phyloP scores from a whole-genome alignment of 2,329 filamentous ascomycete genomes.

The Trichoderma lentiforme region DNA sequence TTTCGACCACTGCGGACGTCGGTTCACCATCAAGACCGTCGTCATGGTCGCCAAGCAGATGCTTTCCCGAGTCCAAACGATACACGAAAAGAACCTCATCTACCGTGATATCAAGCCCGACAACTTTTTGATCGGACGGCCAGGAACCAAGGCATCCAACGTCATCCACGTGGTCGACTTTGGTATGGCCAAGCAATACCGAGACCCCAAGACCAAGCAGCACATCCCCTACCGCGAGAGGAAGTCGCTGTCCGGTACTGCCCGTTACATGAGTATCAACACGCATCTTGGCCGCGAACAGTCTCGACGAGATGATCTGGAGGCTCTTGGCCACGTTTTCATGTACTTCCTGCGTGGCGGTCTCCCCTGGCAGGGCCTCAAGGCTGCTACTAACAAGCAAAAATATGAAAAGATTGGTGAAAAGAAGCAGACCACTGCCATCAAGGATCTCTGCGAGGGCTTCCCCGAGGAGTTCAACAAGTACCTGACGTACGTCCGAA shows the following conservation, averaged over 20 bases:
- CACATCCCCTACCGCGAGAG: conserved; percentile 97
- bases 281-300: conserved; percentile 96
- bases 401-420: conserved; percentile 99
- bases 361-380: conserved; percentile 69
- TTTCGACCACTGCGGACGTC: conserved; percentile 93
- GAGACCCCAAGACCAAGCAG: conserved; percentile 97
- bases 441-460: conserved; percentile 94
- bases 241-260: conserved; percentile 94
- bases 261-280: conserved; percentile 99
- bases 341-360: conserved; percentile 72
- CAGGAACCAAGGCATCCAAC: conserved; percentile 89
- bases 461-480: conserved; percentile 98
- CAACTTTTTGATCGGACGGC: conserved; percentile 95
- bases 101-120: conserved; percentile 99
- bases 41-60: conserved; percentile 99
- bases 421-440: conserved; percentile 97
- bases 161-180: conserved; percentile 99
- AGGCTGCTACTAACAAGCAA: conserved; percentile 80
- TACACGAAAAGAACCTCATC: conserved; percentile 98
- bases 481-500: conserved; percentile 94
- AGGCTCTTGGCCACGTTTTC: conserved; percentile 76
- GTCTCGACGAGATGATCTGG: conserved; percentile 90
- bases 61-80: conserved; percentile 87
- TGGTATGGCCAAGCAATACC: conserved; percentile 99
- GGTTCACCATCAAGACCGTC: conserved; percentile 95